Evolutionary conservation across 208 protist species (phyloP).

Genomic region (Wallacemonas collosoma): DNA sequence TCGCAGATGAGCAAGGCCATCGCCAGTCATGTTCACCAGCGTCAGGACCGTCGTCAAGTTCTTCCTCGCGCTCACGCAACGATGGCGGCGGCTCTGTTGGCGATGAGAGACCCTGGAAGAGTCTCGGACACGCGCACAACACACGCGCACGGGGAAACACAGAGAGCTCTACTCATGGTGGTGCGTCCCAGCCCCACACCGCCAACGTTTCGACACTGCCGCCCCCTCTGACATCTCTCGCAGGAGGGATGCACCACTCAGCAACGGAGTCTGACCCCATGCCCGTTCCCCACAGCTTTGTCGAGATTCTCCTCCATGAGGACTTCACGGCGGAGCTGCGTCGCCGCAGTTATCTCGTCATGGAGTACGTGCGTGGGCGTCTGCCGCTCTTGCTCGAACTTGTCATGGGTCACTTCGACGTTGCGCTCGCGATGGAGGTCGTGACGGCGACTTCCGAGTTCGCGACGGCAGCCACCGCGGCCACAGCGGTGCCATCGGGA

Average conservation of each 20-base stretch:
- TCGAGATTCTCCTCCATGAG: conserved; percentile 28
- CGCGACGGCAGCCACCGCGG: background rate
- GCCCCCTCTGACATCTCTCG: background rate
- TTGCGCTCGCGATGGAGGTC: conserved; percentile 12
- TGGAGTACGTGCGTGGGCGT: conserved; percentile 32
- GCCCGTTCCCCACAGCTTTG: conserved; percentile 15
- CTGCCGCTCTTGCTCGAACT: conserved; percentile 32
- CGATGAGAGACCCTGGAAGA: no score
- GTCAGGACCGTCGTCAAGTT: no score
- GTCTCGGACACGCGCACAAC: no score
- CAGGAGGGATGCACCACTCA: background rate
- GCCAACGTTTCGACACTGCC: background rate
- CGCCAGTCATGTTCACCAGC: no score
- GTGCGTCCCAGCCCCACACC: background rate
- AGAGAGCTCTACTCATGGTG: no score
- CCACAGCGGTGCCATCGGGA: no score
- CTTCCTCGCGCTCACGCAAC: no score
- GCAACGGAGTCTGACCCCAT: background rate
- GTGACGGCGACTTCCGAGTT: background rate
- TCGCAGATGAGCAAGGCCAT: no score
- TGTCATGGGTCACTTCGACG: conserved; percentile 20
- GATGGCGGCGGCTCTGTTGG: no score
- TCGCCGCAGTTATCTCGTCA: conserved; percentile 24
- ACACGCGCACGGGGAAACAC: no score
- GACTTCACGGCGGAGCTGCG: conserved; percentile 33